phyloP scores from a whole-genome alignment of 2,329 filamentous ascomycete species.

The Lojkania enalia region DNA sequence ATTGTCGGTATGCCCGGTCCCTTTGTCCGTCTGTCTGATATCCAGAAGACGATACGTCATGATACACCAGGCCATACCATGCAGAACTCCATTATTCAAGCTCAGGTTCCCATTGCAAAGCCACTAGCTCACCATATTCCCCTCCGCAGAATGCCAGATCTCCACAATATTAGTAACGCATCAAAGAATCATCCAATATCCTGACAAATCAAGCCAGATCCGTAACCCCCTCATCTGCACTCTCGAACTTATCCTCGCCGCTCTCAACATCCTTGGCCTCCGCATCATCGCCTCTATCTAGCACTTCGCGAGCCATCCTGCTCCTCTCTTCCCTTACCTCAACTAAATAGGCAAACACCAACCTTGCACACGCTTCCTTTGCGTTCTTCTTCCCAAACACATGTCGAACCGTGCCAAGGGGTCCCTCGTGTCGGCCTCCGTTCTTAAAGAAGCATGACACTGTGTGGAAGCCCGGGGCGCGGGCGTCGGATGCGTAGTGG shows the following conservation, averaged over 20 bases:
- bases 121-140: too few species aligned
- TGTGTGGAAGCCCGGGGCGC: constrained; percentile 34
- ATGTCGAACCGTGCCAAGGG: constrained; percentile 48
- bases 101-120: too few species aligned
- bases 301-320: constrained; percentile 21
- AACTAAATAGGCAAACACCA: constrained; percentile 45
- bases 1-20: too few species aligned
- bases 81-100: too few species aligned
- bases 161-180: too few species aligned
- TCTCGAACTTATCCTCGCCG: constrained; percentile 19
- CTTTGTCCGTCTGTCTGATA: too few species aligned
- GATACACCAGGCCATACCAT: too few species aligned
- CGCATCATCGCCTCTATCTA: constrained; percentile 4
- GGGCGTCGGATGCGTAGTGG: constrained; percentile 12
- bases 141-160: too few species aligned
- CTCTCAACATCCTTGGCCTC: too few species aligned
- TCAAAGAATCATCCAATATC: too few species aligned
- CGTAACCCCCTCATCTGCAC: constrained; percentile 19
- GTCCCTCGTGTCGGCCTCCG: constrained; percentile 23
- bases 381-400: constrained; percentile 55
- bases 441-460: constrained; percentile 42
- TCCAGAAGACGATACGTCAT: too few species aligned
- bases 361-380: constrained; percentile 53
- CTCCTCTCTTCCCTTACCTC: constrained; percentile 32
- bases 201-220: neutral